Base-by-base conservation (phyloP, 139 green algal species). In the Dunaliella sp. region DNA sequence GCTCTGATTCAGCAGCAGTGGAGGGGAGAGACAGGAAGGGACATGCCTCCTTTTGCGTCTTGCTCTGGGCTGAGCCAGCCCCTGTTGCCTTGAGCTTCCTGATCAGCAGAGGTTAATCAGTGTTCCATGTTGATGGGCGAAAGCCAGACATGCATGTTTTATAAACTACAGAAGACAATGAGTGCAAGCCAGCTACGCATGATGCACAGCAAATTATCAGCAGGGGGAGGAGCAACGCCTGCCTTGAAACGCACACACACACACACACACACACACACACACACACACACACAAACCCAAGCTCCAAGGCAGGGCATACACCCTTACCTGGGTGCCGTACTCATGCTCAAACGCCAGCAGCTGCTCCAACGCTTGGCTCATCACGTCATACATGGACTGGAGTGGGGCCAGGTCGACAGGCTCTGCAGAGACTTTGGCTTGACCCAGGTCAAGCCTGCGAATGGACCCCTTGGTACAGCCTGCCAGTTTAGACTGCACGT, bases 401-500 rank as follows among this genome's bases (percentile, higher is more conserved):
- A 78, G 22, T 33, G 73, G 73, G 73, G 22, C 12, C 73, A 90
- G 80, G 87, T 88, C 83, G 28, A 90, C 80, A 38, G 59, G 74
- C 48, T 90, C 87, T n/a, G 83, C 87, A 34, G 81, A 85, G 32
- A 80, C 87, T 22, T 84, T 73, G 0, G 80, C 87, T 31, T 83
- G 87, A 38, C 87, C 87, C 80, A 90, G 80, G 87, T 90, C 87
- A 72, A 90, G 87, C 16, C 87, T 83, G 30, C 83, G 83, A 1
- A 58, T 26, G 30, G 35, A 37, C 1, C 87, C 87, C 2, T 83
- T 77, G n/a, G 87, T 87, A n/a, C 59, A 58, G 34, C 87, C 87
- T n/a, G 83, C 82, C 34, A 90, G 36, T 72, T 83, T 38, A 1
- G n/a, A 30, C 80, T 85, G 81, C 57, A 16, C 16, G 48, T 37